A percentile compares a stretch with the other conserved stretches of the same genome.
phyloP scores from a whole-genome alignment of 1,139 yeast genomes.

The Magnusiomyces suaveolens region DNA sequence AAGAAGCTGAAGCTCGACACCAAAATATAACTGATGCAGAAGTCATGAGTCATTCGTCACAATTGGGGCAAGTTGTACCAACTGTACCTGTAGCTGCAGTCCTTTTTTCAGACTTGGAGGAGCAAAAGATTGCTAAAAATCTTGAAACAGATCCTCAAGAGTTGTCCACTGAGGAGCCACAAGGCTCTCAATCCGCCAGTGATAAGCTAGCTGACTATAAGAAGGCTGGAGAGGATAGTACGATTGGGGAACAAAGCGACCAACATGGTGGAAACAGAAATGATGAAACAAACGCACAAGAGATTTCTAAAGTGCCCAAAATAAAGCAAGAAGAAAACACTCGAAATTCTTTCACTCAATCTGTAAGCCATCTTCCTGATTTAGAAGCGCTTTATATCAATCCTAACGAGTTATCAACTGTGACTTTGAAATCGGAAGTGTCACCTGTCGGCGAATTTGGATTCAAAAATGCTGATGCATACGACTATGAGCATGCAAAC shows the following conservation, averaged over 20 bases:
- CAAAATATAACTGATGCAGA: neutral
- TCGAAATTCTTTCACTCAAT: too few species aligned
- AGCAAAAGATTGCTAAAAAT: neutral
- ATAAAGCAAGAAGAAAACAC: neutral
- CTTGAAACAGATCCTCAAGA: neutral
- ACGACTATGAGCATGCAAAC: neutral
- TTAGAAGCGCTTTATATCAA: too few species aligned
- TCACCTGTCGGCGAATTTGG: conserved; percentile 2
- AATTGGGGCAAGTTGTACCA: neutral
- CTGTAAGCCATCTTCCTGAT: neutral
- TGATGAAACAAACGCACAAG: neutral
- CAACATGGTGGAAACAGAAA: neutral
- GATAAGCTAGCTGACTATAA: too few species aligned
- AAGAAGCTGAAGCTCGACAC: neutral
- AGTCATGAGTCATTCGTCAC: neutral
- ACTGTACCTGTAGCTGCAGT: neutral
- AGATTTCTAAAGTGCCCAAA: neutral
- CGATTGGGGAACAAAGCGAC: too few species aligned
- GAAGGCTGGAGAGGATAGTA: too few species aligned
- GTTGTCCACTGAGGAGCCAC: too few species aligned
- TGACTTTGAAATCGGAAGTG: neutral
- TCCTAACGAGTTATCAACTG: too few species aligned
- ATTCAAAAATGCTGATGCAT: conserved; percentile 2
- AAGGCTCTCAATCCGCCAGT: too few species aligned
- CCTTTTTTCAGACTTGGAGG: neutral